phyloP scores from a whole-genome alignment of 345 rosid species.

The Eucalyptus melliodora region DNA sequence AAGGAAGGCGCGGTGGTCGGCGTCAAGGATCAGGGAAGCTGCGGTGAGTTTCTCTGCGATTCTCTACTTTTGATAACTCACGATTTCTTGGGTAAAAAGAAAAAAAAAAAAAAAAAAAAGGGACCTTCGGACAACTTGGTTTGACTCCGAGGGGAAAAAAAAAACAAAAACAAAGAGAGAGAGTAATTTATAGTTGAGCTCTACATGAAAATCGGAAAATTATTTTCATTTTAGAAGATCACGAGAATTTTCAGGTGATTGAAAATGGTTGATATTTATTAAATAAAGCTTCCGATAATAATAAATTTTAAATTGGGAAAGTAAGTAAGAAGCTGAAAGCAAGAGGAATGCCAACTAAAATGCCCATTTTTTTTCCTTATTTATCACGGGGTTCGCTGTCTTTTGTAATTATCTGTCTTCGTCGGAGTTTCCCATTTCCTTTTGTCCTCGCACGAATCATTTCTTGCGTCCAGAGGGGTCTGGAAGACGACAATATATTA shows the following conservation, averaged over 20 bases:
- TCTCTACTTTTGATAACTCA: not conserved
- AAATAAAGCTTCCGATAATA: not conserved
- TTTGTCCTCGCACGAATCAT: not conserved
- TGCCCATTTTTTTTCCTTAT: not conserved
- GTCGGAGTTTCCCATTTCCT: not conserved
- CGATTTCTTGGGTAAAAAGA: not conserved
- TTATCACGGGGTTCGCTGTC: not conserved
- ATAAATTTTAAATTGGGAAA: not conserved
- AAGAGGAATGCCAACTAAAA: not conserved
- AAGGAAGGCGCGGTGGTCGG: slow-evolving; percentile 54
- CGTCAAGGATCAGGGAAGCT: slow-evolving; percentile 79
- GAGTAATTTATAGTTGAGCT: not conserved
- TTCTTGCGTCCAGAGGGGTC: not conserved
- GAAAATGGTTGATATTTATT: not conserved
- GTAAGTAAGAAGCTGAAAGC: not conserved
- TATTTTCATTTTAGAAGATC: not conserved
- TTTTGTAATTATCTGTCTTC: not conserved
- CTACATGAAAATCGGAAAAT: not conserved
- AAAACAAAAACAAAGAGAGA: not conserved
- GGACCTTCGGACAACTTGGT: not conserved
- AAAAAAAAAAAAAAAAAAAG: not conserved
- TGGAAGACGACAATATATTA: not conserved
- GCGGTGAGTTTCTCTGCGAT: slow-evolving; percentile 37
- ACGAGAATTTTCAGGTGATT: not conserved
- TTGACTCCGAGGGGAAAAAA: not conserved